Conservation (phyloP, 2,329 filamentous ascomycete genomes). For the Bipolaris victoriae region DNA sequence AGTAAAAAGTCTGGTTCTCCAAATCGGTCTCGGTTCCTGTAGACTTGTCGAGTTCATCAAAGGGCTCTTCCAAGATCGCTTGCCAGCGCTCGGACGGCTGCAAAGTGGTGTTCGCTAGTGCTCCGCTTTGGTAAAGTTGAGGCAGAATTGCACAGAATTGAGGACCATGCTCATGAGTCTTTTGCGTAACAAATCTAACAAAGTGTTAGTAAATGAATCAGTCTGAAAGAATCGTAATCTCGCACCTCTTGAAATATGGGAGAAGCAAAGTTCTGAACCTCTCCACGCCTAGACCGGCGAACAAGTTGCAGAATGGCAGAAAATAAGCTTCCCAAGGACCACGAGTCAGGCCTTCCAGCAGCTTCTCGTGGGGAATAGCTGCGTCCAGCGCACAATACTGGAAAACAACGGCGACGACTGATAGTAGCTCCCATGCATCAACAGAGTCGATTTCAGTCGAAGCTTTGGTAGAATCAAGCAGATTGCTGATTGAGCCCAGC, state of each 20-base stretch:
- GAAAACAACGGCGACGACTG: slow-evolving; percentile 67
- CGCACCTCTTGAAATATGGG: slow-evolving; percentile 78
- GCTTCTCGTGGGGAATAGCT: slow-evolving; percentile 71
- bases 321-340: slow-evolving; percentile 75
- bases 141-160: slow-evolving; percentile 43
- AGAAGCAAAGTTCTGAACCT: slow-evolving; percentile 81
- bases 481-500: slow-evolving; percentile 52
- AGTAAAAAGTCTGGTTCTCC: slow-evolving; percentile 28
- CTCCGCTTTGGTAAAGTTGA: slow-evolving; percentile 30
- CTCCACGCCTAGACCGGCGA: slow-evolving; percentile 73
- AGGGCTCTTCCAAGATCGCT: slow-evolving; percentile 66
- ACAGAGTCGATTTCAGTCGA: slow-evolving; percentile 34
- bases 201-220: slow-evolving; percentile 23
- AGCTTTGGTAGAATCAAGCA: slow-evolving; percentile 47
- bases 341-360: slow-evolving; percentile 68
- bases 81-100: slow-evolving; percentile 40
- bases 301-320: slow-evolving; percentile 81
- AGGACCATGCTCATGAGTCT: slow-evolving; percentile 40
- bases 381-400: slow-evolving; percentile 80
- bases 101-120: slow-evolving; percentile 26
- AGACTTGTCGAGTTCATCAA: slow-evolving; percentile 59
- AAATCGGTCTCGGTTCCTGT: slow-evolving; percentile 15
- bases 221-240: neutral
- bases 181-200: slow-evolving; percentile 69
- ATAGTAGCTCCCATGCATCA: slow-evolving; percentile 49